These are phyloP conservation scores for Aspergillus texensis DNA, from an alignment of 2,329 filamentous ascomycete genomes.

Conservation along the genomic window DNA sequence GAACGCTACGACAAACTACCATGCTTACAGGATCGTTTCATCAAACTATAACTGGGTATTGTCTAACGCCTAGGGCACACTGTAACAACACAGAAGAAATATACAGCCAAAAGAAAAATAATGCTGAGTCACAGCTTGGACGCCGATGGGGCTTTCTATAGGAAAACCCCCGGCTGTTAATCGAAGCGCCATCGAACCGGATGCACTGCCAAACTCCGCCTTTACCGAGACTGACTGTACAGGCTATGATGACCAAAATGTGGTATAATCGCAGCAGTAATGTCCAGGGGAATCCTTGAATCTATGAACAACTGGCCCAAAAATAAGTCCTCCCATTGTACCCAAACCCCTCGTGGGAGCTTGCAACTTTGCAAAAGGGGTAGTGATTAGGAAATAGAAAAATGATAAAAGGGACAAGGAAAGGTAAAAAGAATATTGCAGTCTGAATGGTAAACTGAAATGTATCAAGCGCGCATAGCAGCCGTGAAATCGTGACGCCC, in stretches of 20 bases:
- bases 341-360: slow-evolving; percentile 1
- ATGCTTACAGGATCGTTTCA: slow-evolving; percentile 12
- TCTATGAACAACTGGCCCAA: slow-evolving; percentile 23
- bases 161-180: slow-evolving; percentile 16
- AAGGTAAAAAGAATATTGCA: slow-evolving; percentile 15
- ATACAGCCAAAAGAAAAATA: slow-evolving; percentile 23
- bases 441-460: slow-evolving; percentile 16
- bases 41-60: slow-evolving; percentile 36
- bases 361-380: slow-evolving; percentile 6
- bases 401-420: slow-evolving; percentile 8
- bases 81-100: slow-evolving; percentile 26
- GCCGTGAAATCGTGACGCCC: slow-evolving; percentile 26
- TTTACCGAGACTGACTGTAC: slow-evolving; percentile 13
- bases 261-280: slow-evolving; percentile 4
- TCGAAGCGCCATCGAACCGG: slow-evolving; percentile 17
- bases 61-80: slow-evolving; percentile 33
- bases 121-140: slow-evolving; percentile 44
- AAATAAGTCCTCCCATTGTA: slow-evolving; percentile 9
- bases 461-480: slow-evolving; percentile 21
- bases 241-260: slow-evolving; percentile 9
- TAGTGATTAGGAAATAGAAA: slow-evolving; percentile 9
- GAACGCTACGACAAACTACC: not conserved
- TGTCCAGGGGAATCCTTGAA: not conserved
- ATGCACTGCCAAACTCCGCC: slow-evolving; percentile 20
- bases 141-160: slow-evolving; percentile 22